Evolutionary conservation across 2,329 filamentous ascomycete species (phyloP).

Genomic region (Lecanicillium sp.): DNA sequence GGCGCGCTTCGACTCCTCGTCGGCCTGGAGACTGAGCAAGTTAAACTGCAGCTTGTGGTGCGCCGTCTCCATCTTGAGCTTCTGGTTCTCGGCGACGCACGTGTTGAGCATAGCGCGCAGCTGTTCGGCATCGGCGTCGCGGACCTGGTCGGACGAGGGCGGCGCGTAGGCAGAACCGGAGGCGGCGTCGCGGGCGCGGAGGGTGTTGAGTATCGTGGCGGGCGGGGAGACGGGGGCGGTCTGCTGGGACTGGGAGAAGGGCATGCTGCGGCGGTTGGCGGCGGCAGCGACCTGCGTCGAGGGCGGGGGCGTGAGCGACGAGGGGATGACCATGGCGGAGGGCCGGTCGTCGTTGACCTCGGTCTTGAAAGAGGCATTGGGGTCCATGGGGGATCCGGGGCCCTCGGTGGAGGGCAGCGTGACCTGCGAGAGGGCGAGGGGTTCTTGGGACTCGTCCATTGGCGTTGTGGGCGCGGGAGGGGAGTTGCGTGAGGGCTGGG

Average conservation of each 20-base stretch:
- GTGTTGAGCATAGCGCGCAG: conserved; percentile 51
- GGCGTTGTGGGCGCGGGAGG: conserved; percentile 9
- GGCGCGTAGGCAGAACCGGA: conserved; percentile 36
- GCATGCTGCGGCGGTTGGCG: conserved; percentile 19
- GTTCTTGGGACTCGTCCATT: conserved; percentile 3
- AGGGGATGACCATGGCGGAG: conserved; percentile 45
- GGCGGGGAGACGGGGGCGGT: conserved; percentile 49
- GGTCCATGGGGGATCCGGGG: conserved; percentile 47
- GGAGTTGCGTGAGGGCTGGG: neutral
- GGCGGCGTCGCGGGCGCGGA: conserved; percentile 25
- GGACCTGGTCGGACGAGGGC: conserved; percentile 45
- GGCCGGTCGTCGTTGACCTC: conserved; percentile 43
- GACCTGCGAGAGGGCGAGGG: conserved; percentile 37
- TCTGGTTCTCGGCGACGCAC: conserved; percentile 50
- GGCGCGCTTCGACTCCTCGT: conserved; percentile 78
- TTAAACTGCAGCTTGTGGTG: conserved; percentile 90
- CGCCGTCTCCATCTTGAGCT: conserved; percentile 72
- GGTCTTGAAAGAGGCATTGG: conserved; percentile 42
- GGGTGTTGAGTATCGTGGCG: conserved; percentile 36
- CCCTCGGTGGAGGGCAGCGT: conserved; percentile 54
- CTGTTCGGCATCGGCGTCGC: conserved; percentile 48
- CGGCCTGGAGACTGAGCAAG: conserved; percentile 75
- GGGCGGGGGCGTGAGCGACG: conserved; percentile 52
- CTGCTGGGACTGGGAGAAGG: conserved; percentile 38
- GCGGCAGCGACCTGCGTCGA: conserved; percentile 43